A percentile compares a stretch with the other conserved stretches of the same genome.
These are phyloP conservation scores for Huntiella abstrusa DNA, from an alignment of 2,329 filamentous ascomycete genomes.

Conservation along the genomic window DNA sequence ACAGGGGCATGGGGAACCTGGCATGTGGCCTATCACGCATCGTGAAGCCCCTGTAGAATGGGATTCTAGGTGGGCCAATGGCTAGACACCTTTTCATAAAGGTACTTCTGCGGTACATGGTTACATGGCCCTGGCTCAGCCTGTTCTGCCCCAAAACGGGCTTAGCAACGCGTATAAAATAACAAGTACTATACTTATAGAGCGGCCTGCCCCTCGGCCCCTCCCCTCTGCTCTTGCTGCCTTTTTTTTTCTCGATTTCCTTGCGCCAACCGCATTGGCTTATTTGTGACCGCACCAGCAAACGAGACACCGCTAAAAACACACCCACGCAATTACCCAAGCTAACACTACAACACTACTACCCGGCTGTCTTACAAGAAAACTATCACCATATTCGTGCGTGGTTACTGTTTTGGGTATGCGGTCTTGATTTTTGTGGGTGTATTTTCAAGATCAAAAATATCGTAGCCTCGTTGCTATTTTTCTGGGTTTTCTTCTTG, in stretches of 20 bases:
- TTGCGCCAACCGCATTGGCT: constrained; percentile 5
- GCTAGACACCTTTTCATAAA: neutral
- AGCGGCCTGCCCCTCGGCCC: constrained; percentile 24
- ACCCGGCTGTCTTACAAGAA: neutral
- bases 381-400: constrained; percentile 2
- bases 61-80: constrained; percentile 1
- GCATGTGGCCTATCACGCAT: neutral
- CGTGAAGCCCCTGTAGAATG: neutral
- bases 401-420: neutral
- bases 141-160: neutral
- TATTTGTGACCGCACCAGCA: constrained; percentile 1
- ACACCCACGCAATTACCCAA: neutral
- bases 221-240: constrained; percentile 11
- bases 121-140: constrained; percentile 1
- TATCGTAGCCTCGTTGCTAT: constrained; percentile 3
- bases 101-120: constrained; percentile 10
- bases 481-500: neutral
- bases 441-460: neutral
- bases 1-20: constrained; percentile 1
- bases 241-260: constrained; percentile 8
- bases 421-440: constrained; percentile 1
- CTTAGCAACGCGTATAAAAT: constrained; percentile 24
- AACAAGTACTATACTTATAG: constrained; percentile 26
- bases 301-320: neutral
- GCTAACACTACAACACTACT: neutral